A percentile compares a stretch with the other conserved stretches of the same genome.
Evolutionary conservation across 78 protist genomes (phyloP).

Genomic region (Salpingoeca rosetta): DNA sequence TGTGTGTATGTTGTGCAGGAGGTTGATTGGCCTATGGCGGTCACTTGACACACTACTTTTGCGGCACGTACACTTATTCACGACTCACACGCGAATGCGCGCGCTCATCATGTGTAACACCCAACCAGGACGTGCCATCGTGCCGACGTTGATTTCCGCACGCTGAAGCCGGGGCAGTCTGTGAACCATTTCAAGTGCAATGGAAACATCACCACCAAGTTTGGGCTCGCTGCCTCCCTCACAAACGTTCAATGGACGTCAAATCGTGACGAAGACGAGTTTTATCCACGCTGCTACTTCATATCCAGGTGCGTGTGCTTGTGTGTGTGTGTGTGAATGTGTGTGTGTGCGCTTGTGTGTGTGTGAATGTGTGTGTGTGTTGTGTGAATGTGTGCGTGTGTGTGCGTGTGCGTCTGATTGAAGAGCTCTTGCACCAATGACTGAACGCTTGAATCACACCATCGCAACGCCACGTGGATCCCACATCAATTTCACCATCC

Average conservation of each 20-base stretch:
- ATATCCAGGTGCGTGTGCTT: no score
- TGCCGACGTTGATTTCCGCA: background rate
- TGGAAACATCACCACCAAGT: background rate
- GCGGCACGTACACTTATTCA: background rate
- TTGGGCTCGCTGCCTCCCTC: background rate
- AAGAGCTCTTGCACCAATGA: no score
- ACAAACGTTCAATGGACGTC: background rate
- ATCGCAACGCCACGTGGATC: no score
- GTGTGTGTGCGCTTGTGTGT: background rate
- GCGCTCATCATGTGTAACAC: background rate
- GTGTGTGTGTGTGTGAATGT: background rate
- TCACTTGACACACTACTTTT: background rate
- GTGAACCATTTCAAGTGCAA: background rate
- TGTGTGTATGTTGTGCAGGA: background rate
- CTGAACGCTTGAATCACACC: no score
- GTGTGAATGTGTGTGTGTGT: background rate
- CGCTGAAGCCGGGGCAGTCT: background rate
- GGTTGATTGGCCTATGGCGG: background rate
- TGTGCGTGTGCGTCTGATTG: background rate
- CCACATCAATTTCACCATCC: no score
- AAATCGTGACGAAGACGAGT: background rate
- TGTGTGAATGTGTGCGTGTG: background rate
- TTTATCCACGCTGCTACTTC: background rate
- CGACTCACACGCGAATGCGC: background rate
- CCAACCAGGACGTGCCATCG: background rate